These are phyloP conservation scores for Vachellia collinsii DNA, from an alignment of 306 rosid species.

Conservation along the genomic window DNA sequence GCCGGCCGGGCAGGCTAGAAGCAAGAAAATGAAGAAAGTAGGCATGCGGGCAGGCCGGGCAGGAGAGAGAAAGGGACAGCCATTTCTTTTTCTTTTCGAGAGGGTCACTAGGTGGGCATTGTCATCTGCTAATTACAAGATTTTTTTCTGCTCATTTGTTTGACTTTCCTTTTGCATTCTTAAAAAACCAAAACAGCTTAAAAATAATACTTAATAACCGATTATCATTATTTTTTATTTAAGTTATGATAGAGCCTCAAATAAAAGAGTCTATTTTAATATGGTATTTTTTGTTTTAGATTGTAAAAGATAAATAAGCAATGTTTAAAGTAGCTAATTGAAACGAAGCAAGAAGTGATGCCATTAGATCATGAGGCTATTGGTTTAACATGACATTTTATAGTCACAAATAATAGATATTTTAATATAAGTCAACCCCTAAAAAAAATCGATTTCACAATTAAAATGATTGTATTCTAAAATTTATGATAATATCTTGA, in stretches of 20 bases:
- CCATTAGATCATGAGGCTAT: too few species aligned
- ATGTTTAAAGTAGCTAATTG: too few species aligned
- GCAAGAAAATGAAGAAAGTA: conserved; percentile 12
- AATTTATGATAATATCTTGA: background rate
- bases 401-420: too few species aligned
- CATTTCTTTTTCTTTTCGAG: conserved; percentile 41
- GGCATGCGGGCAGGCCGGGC: conserved; percentile 43
- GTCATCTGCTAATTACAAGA: conserved; percentile 5
- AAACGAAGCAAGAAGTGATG: too few species aligned
- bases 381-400: too few species aligned
- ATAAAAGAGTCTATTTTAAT: too few species aligned
- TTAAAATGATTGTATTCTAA: background rate
- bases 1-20: conserved; percentile 46
- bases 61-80: conserved; percentile 55
- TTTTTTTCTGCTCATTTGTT: conserved; percentile 40
- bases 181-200: too few species aligned
- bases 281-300: too few species aligned
- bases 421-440: too few species aligned
- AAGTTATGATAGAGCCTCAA: background rate
- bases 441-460: background rate
- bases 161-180: conserved; percentile 38
- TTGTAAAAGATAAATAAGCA: too few species aligned
- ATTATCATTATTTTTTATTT: too few species aligned
- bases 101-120: conserved; percentile 27
- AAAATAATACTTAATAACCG: too few species aligned